Evolutionary conservation across 768 basidiomycete genomes (phyloP).

Genomic region (Tulasnella sp.): DNA sequence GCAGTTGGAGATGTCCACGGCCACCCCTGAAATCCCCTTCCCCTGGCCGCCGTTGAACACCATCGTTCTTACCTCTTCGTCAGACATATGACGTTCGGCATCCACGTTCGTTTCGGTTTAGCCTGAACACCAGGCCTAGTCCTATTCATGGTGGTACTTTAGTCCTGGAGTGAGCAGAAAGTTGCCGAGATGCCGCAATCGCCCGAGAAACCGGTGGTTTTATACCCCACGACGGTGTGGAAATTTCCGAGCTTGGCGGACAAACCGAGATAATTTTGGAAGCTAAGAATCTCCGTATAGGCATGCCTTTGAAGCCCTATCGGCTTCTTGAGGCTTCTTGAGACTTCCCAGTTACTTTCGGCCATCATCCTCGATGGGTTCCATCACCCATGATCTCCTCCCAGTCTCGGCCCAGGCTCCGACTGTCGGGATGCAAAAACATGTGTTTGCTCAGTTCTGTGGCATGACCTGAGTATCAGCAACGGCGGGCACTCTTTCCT

Average conservation of each 20-base stretch:
- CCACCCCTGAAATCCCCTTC: not conserved
- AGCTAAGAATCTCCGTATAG: not conserved
- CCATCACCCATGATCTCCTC: not conserved
- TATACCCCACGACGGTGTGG: not conserved
- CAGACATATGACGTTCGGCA: not conserved
- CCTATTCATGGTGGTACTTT: not conserved
- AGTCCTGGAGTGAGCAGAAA: not conserved
- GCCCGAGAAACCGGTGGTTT: not conserved
- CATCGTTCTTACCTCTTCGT: not conserved
- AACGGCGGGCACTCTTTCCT: not conserved
- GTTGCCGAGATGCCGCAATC: slow-evolving; percentile 14
- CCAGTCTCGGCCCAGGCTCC: no score
- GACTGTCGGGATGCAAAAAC: no score
- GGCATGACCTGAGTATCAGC: no score
- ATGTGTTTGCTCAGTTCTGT: no score
- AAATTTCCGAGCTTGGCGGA: not conserved
- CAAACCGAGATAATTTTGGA: not conserved
- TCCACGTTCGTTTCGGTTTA: not conserved
- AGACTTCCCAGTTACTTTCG: not conserved
- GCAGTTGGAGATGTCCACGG: slow-evolving; percentile 2
- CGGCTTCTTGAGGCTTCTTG: not conserved
- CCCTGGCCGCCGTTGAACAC: not conserved
- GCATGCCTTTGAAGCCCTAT: not conserved
- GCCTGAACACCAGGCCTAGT: not conserved
- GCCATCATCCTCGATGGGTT: not conserved